Evolutionary conservation across 2,329 filamentous ascomycete genomes (phyloP).

Genomic region (Thelonectria blattea): DNA sequence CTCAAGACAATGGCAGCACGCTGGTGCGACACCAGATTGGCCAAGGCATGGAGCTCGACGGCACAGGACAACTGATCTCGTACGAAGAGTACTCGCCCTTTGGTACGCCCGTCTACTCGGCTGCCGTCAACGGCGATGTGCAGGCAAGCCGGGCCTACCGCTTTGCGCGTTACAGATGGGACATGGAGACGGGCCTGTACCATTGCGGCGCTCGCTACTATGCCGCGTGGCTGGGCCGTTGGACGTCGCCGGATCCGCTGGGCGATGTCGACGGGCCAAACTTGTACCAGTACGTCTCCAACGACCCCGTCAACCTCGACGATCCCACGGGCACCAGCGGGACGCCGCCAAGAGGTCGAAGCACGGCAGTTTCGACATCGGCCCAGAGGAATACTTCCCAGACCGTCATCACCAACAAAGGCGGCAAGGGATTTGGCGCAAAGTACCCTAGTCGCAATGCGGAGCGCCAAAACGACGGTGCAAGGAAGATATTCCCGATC

Average conservation of each 20-base stretch:
- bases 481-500: no score
- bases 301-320: neutral
- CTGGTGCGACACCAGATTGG: neutral
- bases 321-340: neutral
- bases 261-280: neutral
- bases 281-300: neutral
- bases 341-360: no score
- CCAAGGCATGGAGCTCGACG: constrained; percentile 3
- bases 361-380: no score
- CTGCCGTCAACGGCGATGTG: neutral
- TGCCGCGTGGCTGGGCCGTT: constrained; percentile 3
- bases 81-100: constrained; percentile 16
- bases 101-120: neutral
- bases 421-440: no score
- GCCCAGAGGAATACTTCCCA: no score
- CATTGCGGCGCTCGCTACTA: constrained; percentile 8
- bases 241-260: neutral
- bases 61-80: constrained; percentile 1
- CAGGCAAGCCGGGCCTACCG: neutral
- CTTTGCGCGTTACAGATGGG: neutral
- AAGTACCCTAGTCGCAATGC: no score
- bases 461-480: no score
- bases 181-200: constrained; percentile 10
- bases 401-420: no score
- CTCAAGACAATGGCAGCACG: no score